These are phyloP conservation scores for Gonapodya sp. DNA, from an alignment of 192 early-diverging fungal species.

Conservation along the genomic window DNA sequence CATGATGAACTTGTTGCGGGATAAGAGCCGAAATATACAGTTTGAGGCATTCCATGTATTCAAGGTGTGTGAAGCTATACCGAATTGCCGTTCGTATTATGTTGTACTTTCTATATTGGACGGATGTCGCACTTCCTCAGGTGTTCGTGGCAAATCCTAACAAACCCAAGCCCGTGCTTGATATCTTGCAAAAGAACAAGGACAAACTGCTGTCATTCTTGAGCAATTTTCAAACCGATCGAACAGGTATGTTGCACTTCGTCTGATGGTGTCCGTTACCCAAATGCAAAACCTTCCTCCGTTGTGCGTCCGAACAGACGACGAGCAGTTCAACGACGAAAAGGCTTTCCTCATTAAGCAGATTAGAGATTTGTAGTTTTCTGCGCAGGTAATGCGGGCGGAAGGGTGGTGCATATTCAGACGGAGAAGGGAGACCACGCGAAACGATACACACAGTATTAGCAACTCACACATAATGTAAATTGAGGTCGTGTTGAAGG, in stretches of 20 bases:
- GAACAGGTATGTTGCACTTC: slow-evolving; percentile 55
- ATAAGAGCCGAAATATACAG: slow-evolving; percentile 96
- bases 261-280: not conserved
- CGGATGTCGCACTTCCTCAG: slow-evolving; percentile 23
- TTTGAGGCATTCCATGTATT: slow-evolving; percentile 99
- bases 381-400: too few species aligned
- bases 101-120: slow-evolving; percentile 14
- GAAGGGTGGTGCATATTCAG: too few species aligned
- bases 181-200: slow-evolving; percentile 86
- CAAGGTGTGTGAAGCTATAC: slow-evolving; percentile 52
- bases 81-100: not conserved
- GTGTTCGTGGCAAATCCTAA: slow-evolving; percentile 98
- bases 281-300: not conserved
- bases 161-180: slow-evolving; percentile 84
- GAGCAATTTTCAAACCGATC: slow-evolving; percentile 88
- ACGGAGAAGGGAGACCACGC: too few species aligned
- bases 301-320: slow-evolving; percentile 43
- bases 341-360: slow-evolving; percentile 92
- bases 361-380: slow-evolving; percentile 37
- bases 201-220: slow-evolving; percentile 83
- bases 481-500: too few species aligned
- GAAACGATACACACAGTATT: too few species aligned
- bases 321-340: slow-evolving; percentile 99
- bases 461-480: slow-evolving; percentile 1
- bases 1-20: slow-evolving; percentile 94